Evolutionary conservation across 2,329 filamentous ascomycete species (phyloP), one percentile per base, ranked within the genome.

Genomic region (Cyphellophora attinorum): DNA sequence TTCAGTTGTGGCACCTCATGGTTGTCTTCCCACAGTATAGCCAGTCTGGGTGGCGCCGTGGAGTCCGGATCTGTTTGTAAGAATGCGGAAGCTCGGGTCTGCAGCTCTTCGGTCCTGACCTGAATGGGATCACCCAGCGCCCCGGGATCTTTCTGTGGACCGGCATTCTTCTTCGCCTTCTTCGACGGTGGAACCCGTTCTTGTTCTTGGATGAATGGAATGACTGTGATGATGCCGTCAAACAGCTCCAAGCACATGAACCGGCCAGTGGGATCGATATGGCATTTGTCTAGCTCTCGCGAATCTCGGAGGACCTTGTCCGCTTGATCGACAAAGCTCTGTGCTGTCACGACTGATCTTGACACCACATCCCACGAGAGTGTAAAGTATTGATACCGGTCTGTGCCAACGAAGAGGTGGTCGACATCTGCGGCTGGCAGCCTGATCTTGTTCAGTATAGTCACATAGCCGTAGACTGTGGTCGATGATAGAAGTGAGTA

Each of bases 381-480:
- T 2, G 85, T 93, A 57, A 96, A 94, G 62, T 94, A 96, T 51
- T 86, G 79, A 48, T 84, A 82, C 36, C 82, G 77, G 54, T 94
- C 82, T 30, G 91, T 98, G 32, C 86, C 89, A 38, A 98, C 73
- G 54, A 98, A 94, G 41, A 98, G 74, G 42, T 95, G 76, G 48
- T 96, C 86, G 31, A 79, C 85, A 4, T 69, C 60, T 17, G 79
- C 78, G 47, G 84, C 75, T 31, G 76, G 75, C 5, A 88, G 85
- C 16, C 77, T 77, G 31, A 98, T 68, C 51, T 78, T 80, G 51
- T 91, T 75, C 11, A 95, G 72, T 67, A 95, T 84, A 5, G 82
- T 80, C 47, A 96, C 79, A 47, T 81, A 84, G 54, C 89, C 91
- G 55, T 89, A 89, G 36, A 96, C 69, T 42, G 76, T 66, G 51